Evolutionary conservation across 2,329 filamentous ascomycete genomes (phyloP).

Genomic region (Delphinella strobiligena): DNA sequence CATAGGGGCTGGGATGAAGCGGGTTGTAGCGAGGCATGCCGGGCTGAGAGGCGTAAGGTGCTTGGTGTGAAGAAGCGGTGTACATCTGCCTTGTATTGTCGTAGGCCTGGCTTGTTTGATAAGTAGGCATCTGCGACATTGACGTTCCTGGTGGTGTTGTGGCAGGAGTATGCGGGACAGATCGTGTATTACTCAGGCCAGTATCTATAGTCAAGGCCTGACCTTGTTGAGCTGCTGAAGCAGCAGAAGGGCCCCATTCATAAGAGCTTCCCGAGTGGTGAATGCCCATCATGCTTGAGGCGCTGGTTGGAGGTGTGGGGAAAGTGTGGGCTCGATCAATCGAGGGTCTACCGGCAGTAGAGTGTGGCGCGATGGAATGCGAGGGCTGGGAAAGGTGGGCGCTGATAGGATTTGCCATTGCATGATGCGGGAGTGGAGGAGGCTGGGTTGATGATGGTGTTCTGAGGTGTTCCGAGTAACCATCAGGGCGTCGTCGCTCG

Average conservation of each 20-base stretch:
- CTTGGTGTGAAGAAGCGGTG: constrained; percentile 51
- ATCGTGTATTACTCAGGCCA: constrained; percentile 63
- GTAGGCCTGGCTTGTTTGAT: constrained; percentile 60
- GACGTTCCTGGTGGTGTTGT: constrained; percentile 65
- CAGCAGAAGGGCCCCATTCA: constrained; percentile 50
- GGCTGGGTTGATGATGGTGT: constrained; percentile 46
- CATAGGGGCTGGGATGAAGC: constrained; percentile 47
- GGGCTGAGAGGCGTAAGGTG: constrained; percentile 52
- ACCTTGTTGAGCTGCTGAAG: constrained; percentile 35
- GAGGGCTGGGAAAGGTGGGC: constrained; percentile 54
- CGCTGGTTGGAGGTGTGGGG: constrained; percentile 83
- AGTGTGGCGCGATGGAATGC: constrained; percentile 49
- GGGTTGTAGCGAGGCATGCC: constrained; percentile 56
- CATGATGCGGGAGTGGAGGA: constrained; percentile 61
- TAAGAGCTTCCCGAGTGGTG: constrained; percentile 61
- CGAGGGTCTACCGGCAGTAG: constrained; percentile 51
- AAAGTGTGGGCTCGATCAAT: constrained; percentile 85
- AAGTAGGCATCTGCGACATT: constrained; percentile 68
- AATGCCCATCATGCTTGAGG: constrained; percentile 75
- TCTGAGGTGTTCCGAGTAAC: constrained; percentile 43
- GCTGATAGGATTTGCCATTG: constrained; percentile 49
- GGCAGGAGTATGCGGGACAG: constrained; percentile 81
- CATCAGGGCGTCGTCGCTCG: constrained; percentile 56
- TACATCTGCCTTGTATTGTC: constrained; percentile 71
- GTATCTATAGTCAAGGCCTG: constrained; percentile 76